These are phyloP conservation scores for Fusarium irregulare DNA, from an alignment of 2,329 filamentous ascomycete species.

Conservation along the genomic window DNA sequence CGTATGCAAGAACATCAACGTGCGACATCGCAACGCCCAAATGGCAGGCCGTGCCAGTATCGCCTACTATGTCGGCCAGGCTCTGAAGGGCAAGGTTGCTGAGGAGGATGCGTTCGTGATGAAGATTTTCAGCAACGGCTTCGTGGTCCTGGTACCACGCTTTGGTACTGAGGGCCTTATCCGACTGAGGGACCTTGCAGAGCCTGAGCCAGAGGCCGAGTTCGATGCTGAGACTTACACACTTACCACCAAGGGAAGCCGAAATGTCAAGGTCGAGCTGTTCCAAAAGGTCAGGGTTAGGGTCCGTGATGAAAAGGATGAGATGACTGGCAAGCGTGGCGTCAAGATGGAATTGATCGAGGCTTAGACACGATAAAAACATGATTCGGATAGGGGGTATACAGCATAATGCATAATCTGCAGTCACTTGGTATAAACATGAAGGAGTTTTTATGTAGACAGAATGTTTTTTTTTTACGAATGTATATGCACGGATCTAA, in stretches of 20 bases:
- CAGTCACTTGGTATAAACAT: slow-evolving; percentile 22
- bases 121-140: slow-evolving; percentile 96
- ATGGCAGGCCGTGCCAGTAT: slow-evolving; percentile 93
- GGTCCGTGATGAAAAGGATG: slow-evolving; percentile 93
- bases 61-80: slow-evolving; percentile 98
- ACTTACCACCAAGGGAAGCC: slow-evolving; percentile 69
- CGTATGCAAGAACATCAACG: slow-evolving; percentile 98
- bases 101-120: slow-evolving; percentile 96
- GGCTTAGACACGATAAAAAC: slow-evolving; percentile 26
- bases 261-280: slow-evolving; percentile 75
- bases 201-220: slow-evolving; percentile 79
- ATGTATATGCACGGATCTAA: slow-evolving; percentile 47
- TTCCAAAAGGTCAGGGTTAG: slow-evolving; percentile 93
- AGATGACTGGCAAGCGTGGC: slow-evolving; percentile 94
- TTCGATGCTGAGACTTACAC: slow-evolving; percentile 90
- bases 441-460: slow-evolving; percentile 40
- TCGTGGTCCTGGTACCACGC: slow-evolving; percentile 93
- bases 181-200: slow-evolving; percentile 82
- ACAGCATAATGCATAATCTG: slow-evolving; percentile 31
- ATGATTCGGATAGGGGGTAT: not conserved
- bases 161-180: slow-evolving; percentile 97
- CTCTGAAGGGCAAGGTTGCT: slow-evolving; percentile 79
- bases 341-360: slow-evolving; percentile 78
- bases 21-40: slow-evolving; percentile 95
- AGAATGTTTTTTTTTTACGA: slow-evolving; percentile 39